Conservation (phyloP, 805 yeast species). For the Soucietia sequanensis region DNA sequence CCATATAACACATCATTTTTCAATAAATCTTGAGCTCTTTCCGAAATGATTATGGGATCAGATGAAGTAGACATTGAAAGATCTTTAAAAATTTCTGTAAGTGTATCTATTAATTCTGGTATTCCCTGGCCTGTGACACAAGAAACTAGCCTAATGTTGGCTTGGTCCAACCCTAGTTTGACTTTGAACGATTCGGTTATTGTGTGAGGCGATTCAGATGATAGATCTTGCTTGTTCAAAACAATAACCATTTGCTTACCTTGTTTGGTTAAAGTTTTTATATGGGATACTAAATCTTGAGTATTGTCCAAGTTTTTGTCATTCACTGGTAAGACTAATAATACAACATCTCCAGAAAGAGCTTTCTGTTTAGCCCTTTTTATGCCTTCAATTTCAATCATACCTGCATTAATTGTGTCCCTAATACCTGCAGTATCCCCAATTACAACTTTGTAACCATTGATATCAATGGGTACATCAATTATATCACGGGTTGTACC, state of each 20-base stretch:
- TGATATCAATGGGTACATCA: slow-evolving; percentile 75
- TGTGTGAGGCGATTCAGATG: slow-evolving; percentile 18
- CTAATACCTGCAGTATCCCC: slow-evolving; percentile 96
- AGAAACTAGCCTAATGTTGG: slow-evolving; percentile 45
- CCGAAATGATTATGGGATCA: slow-evolving; percentile 72
- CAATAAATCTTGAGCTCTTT: slow-evolving; percentile 72
- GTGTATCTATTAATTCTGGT: slow-evolving; percentile 34
- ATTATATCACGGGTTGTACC: slow-evolving; percentile 93
- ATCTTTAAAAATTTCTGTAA: slow-evolving; percentile 47
- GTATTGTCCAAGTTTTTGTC: slow-evolving; percentile 11
- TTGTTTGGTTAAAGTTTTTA: slow-evolving; percentile 26
- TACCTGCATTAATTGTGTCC: slow-evolving; percentile 41
- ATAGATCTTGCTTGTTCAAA: slow-evolving; percentile 61
- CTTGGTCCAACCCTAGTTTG: slow-evolving; percentile 11
- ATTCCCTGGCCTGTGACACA: slow-evolving; percentile 63
- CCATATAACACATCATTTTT: slow-evolving; percentile 76
- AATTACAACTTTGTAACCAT: slow-evolving; percentile 78
- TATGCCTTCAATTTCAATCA: slow-evolving; percentile 79
- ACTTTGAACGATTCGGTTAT: slow-evolving; percentile 3
- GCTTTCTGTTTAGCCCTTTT: slow-evolving; percentile 67
- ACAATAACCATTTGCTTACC: slow-evolving; percentile 41
- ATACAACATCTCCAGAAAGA: slow-evolving; percentile 58
- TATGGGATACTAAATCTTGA: slow-evolving; percentile 38
- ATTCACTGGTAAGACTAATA: slow-evolving; percentile 63
- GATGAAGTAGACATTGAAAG: slow-evolving; percentile 49